Percentiles rank a stretch among this genome's conserved stretches.
Conservation (phyloP, 768 basidiomycete species). For the Lactarius psammicola region DNA sequence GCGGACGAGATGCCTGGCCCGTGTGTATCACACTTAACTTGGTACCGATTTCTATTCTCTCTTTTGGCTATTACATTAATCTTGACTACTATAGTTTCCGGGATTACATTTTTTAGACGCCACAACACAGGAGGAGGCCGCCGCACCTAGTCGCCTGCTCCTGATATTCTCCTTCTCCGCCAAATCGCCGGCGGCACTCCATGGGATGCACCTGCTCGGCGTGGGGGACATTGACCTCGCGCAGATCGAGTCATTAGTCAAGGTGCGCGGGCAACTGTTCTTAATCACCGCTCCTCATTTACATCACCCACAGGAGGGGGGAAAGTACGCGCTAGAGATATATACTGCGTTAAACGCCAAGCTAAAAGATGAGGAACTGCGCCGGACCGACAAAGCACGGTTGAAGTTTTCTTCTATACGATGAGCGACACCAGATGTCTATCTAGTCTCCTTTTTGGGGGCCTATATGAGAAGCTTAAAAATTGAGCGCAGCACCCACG, state of each 20-base stretch:
- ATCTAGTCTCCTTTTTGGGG: background rate
- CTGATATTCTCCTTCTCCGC: constrained; percentile 60
- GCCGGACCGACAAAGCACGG: constrained; percentile 58
- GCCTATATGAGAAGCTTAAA: background rate
- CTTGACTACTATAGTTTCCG: constrained; percentile 43
- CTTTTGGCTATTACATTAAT: background rate
- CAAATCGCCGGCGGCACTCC: constrained; percentile 43
- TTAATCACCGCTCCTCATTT: background rate
- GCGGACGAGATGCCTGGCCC: constrained; percentile 66
- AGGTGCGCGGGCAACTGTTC: constrained; percentile 42
- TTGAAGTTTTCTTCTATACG: constrained; percentile 45
- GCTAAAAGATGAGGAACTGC: constrained; percentile 60
- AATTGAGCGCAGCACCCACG: background rate
- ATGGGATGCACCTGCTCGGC: constrained; percentile 65
- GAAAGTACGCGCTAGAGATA: constrained; percentile 60
- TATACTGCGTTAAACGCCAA: constrained; percentile 58
- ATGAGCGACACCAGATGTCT: background rate
- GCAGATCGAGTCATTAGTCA: constrained; percentile 51
- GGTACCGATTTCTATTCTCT: constrained; percentile 43
- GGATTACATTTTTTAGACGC: constrained; percentile 73
- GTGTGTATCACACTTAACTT: constrained; percentile 76
- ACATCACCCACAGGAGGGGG: constrained; percentile 51
- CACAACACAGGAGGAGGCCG: constrained; percentile 65
- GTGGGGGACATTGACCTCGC: constrained; percentile 52
- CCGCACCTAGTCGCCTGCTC: constrained; percentile 59